Base-by-base conservation (phyloP, 2,329 filamentous ascomycete species). In the Colletotrichum sp. region DNA sequence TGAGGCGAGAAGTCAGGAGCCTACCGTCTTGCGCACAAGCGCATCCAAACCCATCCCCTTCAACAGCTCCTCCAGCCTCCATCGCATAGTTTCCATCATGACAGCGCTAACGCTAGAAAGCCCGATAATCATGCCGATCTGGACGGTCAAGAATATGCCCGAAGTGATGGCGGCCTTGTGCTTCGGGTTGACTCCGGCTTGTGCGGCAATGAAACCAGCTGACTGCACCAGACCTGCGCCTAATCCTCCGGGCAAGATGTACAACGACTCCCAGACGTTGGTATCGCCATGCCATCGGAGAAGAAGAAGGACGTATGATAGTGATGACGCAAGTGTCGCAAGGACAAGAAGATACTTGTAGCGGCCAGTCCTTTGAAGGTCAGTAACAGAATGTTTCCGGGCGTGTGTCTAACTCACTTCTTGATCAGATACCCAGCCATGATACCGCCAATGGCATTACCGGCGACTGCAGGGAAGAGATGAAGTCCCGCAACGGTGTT, bases 391-490 rank as follows among this genome's bases (percentile, higher is more conserved):
- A 13, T 24, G 8, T 16, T 24, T 15, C n/a, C 8, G 3, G 26
- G 26, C 3, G 10, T 13, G 16, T 15, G 64, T 16, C 2, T 9
- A 18, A 77, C 79, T 66, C 59, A 86, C 84, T 84, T 86, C 55
- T 88, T 87, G 79, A 94, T 93, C 65, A 88, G 86, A 0, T 86
- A 79, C 0, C 93, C 93, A 0, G 92, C 88, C 0, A 92, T 57
- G 3, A 95, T 84, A 0, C 92, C 92, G 1, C 93, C 93, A 1
- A 91, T 75, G 0, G 93, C 90, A 78, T 95, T 95, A 0, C 93
- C 93, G 0, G 90, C 83, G 0, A 95, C 92, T 0, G 93, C 91
- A 0, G 93, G 93, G 55, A 95, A 88, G 0, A 95, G 85, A 79
- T 94, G 92, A 0, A 90, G 83, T 0, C 89, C 89, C 0, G 93